phyloP scores from a whole-genome alignment of 345 rosid species.

The Citrus maxima region DNA sequence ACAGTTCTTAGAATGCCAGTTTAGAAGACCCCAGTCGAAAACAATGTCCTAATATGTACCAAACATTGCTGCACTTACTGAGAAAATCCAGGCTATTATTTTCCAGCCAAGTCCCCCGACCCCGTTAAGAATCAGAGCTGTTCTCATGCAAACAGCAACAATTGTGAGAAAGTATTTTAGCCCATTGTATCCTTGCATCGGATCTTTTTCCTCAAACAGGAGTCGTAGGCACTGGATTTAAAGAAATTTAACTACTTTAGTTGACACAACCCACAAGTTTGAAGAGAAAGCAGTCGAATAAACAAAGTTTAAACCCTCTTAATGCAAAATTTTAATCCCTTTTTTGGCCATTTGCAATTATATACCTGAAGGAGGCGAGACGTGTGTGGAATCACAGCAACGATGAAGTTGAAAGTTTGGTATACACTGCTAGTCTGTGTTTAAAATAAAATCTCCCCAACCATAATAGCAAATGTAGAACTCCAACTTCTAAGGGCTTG shows the following conservation, averaged over 20 bases:
- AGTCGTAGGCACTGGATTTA: constrained; percentile 52
- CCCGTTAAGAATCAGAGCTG: constrained; percentile 39
- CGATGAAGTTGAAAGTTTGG: constrained; percentile 46
- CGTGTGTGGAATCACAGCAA: constrained; percentile 59
- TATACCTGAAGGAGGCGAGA: constrained; percentile 59
- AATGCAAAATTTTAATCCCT: no score
- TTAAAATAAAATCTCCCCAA: constrained; percentile 58
- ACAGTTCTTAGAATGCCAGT: constrained; percentile 39
- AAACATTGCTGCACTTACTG: constrained; percentile 40
- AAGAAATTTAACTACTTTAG: neutral
- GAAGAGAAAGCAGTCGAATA: neutral
- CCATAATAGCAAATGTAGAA: constrained; percentile 71
- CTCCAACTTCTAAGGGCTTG: constrained; percentile 73
- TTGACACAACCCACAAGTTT: neutral
- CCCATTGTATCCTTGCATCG: constrained; percentile 53
- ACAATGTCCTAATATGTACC: constrained; percentile 75
- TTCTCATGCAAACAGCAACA: constrained; percentile 55
- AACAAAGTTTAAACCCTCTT: neutral
- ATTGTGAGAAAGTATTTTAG: constrained; percentile 54
- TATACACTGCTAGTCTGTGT: constrained; percentile 28
- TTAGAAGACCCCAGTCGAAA: constrained; percentile 70
- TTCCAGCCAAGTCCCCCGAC: constrained; percentile 33
- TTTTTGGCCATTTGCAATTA: no score
- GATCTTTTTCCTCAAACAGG: constrained; percentile 54
- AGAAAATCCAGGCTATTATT: constrained; percentile 42